Evolutionary conservation across 495 filamentous ascomycete genomes (phyloP).

Genomic region (Tetracladium setigerum): DNA sequence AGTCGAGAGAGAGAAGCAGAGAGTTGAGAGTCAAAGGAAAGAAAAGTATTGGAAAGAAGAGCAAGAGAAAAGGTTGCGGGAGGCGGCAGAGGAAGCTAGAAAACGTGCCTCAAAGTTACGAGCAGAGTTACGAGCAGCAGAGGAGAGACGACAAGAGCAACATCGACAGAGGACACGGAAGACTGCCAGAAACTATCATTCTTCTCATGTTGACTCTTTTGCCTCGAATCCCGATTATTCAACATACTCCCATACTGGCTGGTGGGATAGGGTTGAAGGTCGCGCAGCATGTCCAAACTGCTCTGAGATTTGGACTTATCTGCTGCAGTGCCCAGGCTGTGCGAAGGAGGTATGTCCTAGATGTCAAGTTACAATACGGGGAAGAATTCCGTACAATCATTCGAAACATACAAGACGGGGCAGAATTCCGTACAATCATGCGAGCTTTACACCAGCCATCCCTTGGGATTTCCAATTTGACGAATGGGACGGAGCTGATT

Average conservation of each 20-base stretch:
- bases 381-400: slow-evolving; percentile 6
- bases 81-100: slow-evolving; percentile 8
- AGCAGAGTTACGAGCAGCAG: neutral
- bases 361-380: slow-evolving; percentile 20
- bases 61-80: slow-evolving; percentile 15
- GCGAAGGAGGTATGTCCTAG: slow-evolving; percentile 21
- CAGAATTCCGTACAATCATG: too few relatives aligned
- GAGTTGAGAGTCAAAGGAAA: slow-evolving; percentile 8
- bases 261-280: slow-evolving; percentile 23
- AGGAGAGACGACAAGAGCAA: neutral
- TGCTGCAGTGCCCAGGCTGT: slow-evolving; percentile 25
- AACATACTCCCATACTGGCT: slow-evolving; percentile 19
- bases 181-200: slow-evolving; percentile 3
- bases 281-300: slow-evolving; percentile 17
- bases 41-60: slow-evolving; percentile 14
- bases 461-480: too few relatives aligned
- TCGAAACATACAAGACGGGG: too few relatives aligned
- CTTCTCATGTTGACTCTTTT: too few relatives aligned
- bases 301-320: slow-evolving; percentile 19
- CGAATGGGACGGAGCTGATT: too few relatives aligned
- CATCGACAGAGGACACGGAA: neutral
- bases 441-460: too few relatives aligned
- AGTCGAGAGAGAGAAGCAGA: slow-evolving; percentile 8
- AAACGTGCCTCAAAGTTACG: too few relatives aligned
- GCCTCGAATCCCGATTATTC: too few relatives aligned